Conservation (phyloP, 495 filamentous ascomycete genomes). For the Halenospora varia region DNA sequence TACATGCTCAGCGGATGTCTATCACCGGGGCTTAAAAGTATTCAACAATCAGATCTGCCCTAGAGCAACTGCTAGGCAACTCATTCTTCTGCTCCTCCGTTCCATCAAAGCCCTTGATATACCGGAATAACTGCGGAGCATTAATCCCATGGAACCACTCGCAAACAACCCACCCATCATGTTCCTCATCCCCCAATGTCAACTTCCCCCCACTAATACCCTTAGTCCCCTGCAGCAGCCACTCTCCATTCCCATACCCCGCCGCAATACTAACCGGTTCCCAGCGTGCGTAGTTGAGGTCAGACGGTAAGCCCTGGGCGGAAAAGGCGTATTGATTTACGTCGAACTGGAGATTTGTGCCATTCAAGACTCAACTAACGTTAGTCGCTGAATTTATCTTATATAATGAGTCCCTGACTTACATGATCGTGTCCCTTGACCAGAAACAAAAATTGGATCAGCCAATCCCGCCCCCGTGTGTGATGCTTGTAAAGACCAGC, state of each 20-base stretch:
- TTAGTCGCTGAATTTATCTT: too few relatives aligned
- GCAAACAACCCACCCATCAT: conserved; percentile 19
- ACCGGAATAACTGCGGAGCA: conserved; percentile 18
- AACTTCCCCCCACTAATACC: conserved; percentile 3
- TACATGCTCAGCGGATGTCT: too few relatives aligned
- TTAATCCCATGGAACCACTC: conserved; percentile 19
- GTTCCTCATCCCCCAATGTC: neutral
- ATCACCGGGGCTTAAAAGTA: too few relatives aligned
- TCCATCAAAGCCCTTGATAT: conserved; percentile 13
- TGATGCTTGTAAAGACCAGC: conserved; percentile 11
- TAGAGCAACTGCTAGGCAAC: neutral
- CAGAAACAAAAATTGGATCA: conserved; percentile 14
- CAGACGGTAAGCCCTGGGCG: conserved; percentile 1
- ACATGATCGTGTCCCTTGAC: neutral
- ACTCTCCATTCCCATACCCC: conserved; percentile 11
- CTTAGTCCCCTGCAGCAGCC: neutral
- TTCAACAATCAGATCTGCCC: neutral
- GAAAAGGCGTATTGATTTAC: conserved; percentile 10
- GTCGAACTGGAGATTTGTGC: conserved; percentile 19
- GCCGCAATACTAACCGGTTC: conserved; percentile 7
- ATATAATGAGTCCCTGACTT: too few relatives aligned
- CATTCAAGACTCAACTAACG: conserved; percentile 7
- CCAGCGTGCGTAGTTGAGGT: conserved; percentile 17
- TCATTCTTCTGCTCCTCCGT: neutral
- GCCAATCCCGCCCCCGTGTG: conserved; percentile 19